Evolutionary conservation across 225 moss, liverwort and hornwort genomes (phyloP).

Genomic region (Physcomitrellopsis africana): DNA sequence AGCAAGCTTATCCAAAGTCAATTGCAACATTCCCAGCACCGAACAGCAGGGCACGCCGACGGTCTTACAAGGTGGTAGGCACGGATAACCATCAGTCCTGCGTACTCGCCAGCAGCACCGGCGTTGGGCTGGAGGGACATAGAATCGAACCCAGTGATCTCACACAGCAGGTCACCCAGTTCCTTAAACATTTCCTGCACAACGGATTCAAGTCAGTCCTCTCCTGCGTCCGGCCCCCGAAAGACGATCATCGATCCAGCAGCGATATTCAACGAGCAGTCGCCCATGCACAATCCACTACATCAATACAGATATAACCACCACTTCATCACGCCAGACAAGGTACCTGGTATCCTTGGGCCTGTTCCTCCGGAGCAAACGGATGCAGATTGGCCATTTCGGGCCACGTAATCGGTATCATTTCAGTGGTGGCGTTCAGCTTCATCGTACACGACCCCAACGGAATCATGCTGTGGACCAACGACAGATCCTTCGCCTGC

Average conservation of each 20-base stretch:
- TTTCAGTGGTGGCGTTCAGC: slow-evolving; percentile 92
- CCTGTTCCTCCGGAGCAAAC: slow-evolving; percentile 88
- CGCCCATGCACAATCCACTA: no score
- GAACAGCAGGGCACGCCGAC: not conserved
- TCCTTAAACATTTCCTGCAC: slow-evolving; percentile 87
- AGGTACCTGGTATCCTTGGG: slow-evolving; percentile 76
- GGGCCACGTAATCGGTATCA: slow-evolving; percentile 95
- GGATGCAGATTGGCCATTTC: slow-evolving; percentile 91
- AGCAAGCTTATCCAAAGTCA: not conserved
- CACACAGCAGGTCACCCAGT: slow-evolving; percentile 81
- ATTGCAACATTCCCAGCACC: slow-evolving; percentile 6
- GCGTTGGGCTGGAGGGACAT: slow-evolving; percentile 97
- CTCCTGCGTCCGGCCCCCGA: not conserved
- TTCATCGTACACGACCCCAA: slow-evolving; percentile 99
- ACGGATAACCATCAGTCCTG: slow-evolving; percentile 95
- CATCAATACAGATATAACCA: not conserved
- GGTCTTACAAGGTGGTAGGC: slow-evolving; percentile 78
- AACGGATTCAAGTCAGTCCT: not conserved
- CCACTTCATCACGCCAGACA: not conserved
- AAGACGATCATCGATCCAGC: not conserved
- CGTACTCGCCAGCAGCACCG: slow-evolving; percentile 95
- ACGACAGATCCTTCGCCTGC: slow-evolving; percentile 89
- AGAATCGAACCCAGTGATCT: slow-evolving; percentile 97
- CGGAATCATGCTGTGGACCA: slow-evolving; percentile 98
- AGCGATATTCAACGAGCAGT: not conserved